These are phyloP conservation scores for Colletotrichum sidae DNA, from an alignment of 2,329 filamentous ascomycete species.

Conservation along the genomic window DNA sequence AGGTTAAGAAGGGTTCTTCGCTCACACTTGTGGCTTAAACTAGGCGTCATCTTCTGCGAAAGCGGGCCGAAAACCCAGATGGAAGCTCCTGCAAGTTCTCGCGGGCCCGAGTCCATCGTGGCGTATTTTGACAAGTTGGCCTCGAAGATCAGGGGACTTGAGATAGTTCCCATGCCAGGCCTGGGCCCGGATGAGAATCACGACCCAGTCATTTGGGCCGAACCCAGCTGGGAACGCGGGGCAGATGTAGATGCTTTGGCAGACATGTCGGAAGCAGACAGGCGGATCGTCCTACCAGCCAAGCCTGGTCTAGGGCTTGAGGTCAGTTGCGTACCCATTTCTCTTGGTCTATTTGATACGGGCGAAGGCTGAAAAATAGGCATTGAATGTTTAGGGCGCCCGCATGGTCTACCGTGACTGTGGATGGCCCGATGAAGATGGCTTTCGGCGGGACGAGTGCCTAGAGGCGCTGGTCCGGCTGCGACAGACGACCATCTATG, in stretches of 20 bases:
- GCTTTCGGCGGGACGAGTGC: slow-evolving; percentile 7
- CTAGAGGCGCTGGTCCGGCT: not conserved
- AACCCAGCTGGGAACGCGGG: slow-evolving; percentile 11
- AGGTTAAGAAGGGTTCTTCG: too few relatives aligned
- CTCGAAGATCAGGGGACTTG: slow-evolving; percentile 7
- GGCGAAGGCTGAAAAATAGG: not conserved
- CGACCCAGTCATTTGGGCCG: slow-evolving; percentile 13
- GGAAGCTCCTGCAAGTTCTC: not conserved
- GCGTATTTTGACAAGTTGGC: slow-evolving; percentile 1
- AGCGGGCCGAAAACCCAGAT: not conserved
- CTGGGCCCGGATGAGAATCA: slow-evolving; percentile 8
- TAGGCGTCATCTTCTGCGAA: not conserved
- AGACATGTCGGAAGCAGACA: slow-evolving; percentile 2
- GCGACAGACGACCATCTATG: not conserved
- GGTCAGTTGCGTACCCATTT: slow-evolving; percentile 1
- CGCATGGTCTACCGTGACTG: slow-evolving; percentile 6
- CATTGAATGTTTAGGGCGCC: not conserved
- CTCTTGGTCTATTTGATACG: too few relatives aligned
- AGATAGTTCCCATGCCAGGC: slow-evolving; percentile 14
- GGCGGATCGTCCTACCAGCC: slow-evolving; percentile 1
- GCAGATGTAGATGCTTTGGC: not conserved
- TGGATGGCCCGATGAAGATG: slow-evolving; percentile 8
- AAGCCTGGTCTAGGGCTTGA: not conserved
- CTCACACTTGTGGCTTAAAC: too few relatives aligned
- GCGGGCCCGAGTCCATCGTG: slow-evolving; percentile 6